Evolutionary conservation across 495 filamentous ascomycete genomes (phyloP).

Genomic region (Aspergillus ellipticus): DNA sequence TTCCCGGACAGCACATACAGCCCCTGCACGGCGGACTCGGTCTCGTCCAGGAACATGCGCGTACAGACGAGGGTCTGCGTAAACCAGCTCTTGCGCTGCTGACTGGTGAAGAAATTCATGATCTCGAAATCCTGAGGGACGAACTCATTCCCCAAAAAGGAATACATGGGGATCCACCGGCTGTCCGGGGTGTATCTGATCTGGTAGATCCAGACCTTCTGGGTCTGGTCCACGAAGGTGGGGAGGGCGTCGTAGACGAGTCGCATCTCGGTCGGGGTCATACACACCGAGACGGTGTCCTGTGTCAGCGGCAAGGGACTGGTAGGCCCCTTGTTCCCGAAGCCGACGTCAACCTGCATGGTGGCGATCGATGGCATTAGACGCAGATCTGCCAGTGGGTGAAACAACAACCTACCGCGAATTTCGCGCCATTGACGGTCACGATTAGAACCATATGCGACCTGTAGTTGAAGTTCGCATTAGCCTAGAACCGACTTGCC

Average conservation of each 20-base stretch:
- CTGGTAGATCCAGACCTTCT: slow-evolving; percentile 60
- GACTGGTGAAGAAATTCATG: slow-evolving; percentile 56
- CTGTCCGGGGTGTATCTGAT: slow-evolving; percentile 40
- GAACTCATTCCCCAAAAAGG: slow-evolving; percentile 60
- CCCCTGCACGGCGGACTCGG: slow-evolving; percentile 45
- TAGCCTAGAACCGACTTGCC: no score
- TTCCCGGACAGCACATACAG: slow-evolving; percentile 54
- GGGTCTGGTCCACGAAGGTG: slow-evolving; percentile 37
- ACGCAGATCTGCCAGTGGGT: not conserved
- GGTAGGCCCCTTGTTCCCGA: slow-evolving; percentile 57
- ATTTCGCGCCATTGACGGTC: slow-evolving; percentile 48
- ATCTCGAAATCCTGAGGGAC: slow-evolving; percentile 52
- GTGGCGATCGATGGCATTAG: slow-evolving; percentile 4
- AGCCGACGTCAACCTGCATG: slow-evolving; percentile 63
- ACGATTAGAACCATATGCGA: slow-evolving; percentile 68
- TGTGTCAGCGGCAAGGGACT: slow-evolving; percentile 50
- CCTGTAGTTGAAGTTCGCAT: slow-evolving; percentile 11
- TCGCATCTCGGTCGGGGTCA: slow-evolving; percentile 49
- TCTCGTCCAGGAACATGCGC: slow-evolving; percentile 46
- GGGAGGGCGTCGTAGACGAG: slow-evolving; percentile 41
- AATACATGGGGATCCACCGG: slow-evolving; percentile 53
- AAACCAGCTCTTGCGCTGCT: slow-evolving; percentile 49
- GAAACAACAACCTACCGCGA: slow-evolving; percentile 32
- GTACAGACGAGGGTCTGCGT: slow-evolving; percentile 48
- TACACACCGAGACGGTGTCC: slow-evolving; percentile 32